A percentile compares a stretch with the other conserved stretches of the same genome.
These are phyloP conservation scores for Phoma sp. DNA, from an alignment of 2,329 filamentous ascomycete genomes.

Conservation along the genomic window DNA sequence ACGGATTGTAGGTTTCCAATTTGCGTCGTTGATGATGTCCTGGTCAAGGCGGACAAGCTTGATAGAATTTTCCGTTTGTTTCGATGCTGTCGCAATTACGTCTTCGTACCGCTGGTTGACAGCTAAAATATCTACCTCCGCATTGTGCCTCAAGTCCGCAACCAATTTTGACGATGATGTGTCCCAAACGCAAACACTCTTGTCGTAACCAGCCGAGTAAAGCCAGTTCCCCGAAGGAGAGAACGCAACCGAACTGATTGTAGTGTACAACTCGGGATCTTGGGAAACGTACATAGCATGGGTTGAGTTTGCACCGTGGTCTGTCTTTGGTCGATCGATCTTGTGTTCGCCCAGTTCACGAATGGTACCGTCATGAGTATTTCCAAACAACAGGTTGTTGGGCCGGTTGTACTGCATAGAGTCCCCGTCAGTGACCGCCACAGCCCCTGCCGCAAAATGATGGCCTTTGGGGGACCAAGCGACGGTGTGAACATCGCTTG, in stretches of 20 bases:
- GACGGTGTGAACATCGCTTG: slow-evolving; percentile 62
- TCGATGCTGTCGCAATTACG: slow-evolving; percentile 58
- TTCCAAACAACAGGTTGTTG: slow-evolving; percentile 63
- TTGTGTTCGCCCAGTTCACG: slow-evolving; percentile 63
- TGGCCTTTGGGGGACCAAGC: slow-evolving; percentile 63
- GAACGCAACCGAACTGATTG: slow-evolving; percentile 63
- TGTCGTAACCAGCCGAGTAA: slow-evolving; percentile 63
- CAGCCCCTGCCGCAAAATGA: slow-evolving; percentile 63
- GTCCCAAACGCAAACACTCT: slow-evolving; percentile 54
- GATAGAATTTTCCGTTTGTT: slow-evolving; percentile 41
- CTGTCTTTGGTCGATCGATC: slow-evolving; percentile 49
- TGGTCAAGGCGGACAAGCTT: slow-evolving; percentile 38
- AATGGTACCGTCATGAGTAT: slow-evolving; percentile 51
- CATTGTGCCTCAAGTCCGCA: slow-evolving; percentile 51
- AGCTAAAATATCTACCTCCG: slow-evolving; percentile 59
- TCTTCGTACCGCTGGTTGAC: slow-evolving; percentile 43
- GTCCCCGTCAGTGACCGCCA: slow-evolving; percentile 60
- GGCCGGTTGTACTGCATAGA: slow-evolving; percentile 67
- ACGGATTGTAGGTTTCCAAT: slow-evolving; percentile 5
- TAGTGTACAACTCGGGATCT: slow-evolving; percentile 62
- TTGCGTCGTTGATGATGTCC: slow-evolving; percentile 14
- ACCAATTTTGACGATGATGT: slow-evolving; percentile 26
- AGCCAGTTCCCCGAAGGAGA: slow-evolving; percentile 53
- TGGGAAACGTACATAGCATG: slow-evolving; percentile 56
- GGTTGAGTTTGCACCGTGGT: slow-evolving; percentile 50